Conservation (phyloP, 108 stramenopile genomes). For the Pseudonitzschia multiseries region DNA sequence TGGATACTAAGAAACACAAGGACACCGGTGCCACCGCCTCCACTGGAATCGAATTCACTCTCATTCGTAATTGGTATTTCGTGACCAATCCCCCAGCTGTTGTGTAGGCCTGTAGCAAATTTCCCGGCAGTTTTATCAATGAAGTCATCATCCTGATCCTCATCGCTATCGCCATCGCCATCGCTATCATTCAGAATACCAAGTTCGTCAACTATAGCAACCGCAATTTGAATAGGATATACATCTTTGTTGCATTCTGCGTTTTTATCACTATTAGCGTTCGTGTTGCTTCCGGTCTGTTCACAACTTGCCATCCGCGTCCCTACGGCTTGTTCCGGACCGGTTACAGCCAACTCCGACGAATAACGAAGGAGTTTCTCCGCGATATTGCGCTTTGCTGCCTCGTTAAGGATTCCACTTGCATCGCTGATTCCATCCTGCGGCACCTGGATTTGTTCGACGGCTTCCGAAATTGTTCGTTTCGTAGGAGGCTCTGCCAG, state of each 20-base stretch:
- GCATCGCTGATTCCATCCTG: slow-evolving; percentile 22
- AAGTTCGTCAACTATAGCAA: slow-evolving; percentile 31
- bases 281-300: background rate
- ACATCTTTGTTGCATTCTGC: background rate
- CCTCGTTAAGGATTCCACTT: slow-evolving; percentile 13
- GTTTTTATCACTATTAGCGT: background rate
- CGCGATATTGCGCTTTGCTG: slow-evolving; percentile 1
- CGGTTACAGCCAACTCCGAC: background rate
- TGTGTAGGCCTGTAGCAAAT: slow-evolving; percentile 32
- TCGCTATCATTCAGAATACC: background rate
- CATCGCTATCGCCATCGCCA: background rate
- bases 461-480: background rate
- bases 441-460: background rate
- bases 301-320: background rate
- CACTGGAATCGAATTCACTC: no score
- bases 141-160: background rate
- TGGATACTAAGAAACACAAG: slow-evolving; percentile 48
- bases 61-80: slow-evolving; percentile 5
- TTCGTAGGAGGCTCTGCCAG: background rate
- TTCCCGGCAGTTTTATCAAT: slow-evolving; percentile 19
- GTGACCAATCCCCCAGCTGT: slow-evolving; percentile 55
- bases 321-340: background rate
- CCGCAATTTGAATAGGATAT: slow-evolving; percentile 32
- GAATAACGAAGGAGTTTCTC: slow-evolving; percentile 8
- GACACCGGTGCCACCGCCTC: slow-evolving; percentile 52